Evolutionary conservation across 306 rosid species (phyloP).

Genomic region (Vigna unguiculata): DNA sequence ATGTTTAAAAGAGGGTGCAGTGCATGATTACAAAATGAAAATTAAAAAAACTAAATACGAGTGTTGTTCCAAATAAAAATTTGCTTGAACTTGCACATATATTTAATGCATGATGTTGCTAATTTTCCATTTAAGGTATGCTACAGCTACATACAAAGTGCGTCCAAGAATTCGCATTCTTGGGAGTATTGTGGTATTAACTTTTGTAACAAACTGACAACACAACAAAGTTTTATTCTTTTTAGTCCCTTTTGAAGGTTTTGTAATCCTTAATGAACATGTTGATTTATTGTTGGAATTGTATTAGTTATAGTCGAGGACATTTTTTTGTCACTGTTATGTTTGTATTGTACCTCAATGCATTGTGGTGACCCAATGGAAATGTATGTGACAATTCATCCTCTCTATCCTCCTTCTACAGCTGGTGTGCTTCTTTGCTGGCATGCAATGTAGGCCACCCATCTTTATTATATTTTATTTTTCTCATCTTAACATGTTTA

Average conservation of each 20-base stretch:
- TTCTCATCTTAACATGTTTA: too few relatives aligned
- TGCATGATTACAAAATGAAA: neutral
- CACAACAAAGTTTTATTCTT: neutral
- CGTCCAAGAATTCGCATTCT: slow-evolving; percentile 29
- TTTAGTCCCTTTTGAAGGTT: slow-evolving; percentile 1
- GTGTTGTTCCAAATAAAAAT: neutral
- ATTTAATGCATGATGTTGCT: slow-evolving; percentile 33
- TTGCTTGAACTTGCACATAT: neutral
- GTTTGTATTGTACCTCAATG: slow-evolving; percentile 1
- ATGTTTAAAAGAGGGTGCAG: too few relatives aligned
- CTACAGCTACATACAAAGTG: neutral
- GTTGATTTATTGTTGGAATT: slow-evolving; percentile 7
- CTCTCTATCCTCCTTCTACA: neutral
- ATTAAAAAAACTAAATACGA: neutral
- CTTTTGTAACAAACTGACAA: slow-evolving; percentile 44
- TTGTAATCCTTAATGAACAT: neutral
- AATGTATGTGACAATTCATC: neutral
- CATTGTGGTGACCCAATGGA: too few relatives aligned
- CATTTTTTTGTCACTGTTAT: slow-evolving; percentile 14
- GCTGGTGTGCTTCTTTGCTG: neutral
- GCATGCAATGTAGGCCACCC: neutral
- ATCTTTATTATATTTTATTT: neutral
- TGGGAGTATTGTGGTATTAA: slow-evolving; percentile 10
- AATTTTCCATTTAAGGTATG: slow-evolving; percentile 30
- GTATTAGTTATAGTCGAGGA: neutral